A percentile compares a stretch with the other conserved stretches of the same genome.
These are phyloP conservation scores for Zygoascus tannicola DNA, from an alignment of 805 yeast species.

Conservation along the genomic window DNA sequence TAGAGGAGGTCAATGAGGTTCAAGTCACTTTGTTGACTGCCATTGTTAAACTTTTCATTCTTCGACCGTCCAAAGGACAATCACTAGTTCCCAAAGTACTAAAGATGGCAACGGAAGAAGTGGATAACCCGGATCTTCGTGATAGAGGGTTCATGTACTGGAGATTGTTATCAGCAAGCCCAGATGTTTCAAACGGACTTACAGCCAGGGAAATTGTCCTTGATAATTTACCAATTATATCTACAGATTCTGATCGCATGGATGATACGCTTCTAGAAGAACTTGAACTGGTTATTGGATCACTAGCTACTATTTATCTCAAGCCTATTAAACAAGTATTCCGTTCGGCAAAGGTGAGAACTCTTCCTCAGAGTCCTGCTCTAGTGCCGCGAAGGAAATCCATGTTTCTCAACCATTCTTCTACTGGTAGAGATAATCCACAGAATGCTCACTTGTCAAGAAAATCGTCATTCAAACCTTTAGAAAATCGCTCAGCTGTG, in stretches of 20 bases:
- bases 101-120: conserved; percentile 62
- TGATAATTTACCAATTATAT: conserved; percentile 52
- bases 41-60: conserved; percentile 56
- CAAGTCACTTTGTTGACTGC: conserved; percentile 70
- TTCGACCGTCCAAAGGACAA: conserved; percentile 46
- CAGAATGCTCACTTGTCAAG: not conserved
- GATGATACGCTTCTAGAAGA: conserved; percentile 70
- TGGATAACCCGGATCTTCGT: conserved; percentile 75
- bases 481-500: not conserved
- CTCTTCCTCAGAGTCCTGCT: conserved; percentile 43
- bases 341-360: conserved; percentile 47
- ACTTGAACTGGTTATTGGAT: conserved; percentile 70
- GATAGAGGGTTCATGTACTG: conserved; percentile 82
- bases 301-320: conserved; percentile 73
- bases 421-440: not conserved
- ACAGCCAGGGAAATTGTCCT: conserved; percentile 47
- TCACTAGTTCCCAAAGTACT: conserved; percentile 48
- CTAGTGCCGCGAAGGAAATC: conserved; percentile 24
- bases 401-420: not conserved
- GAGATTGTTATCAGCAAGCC: conserved; percentile 52
- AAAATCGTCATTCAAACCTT: not conserved
- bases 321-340: conserved; percentile 79
- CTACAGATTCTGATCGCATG: conserved; percentile 56
- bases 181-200: conserved; percentile 29
- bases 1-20: conserved; percentile 62